Conservation (phyloP, 495 filamentous ascomycete genomes). For the Neurospora tetraspora region DNA sequence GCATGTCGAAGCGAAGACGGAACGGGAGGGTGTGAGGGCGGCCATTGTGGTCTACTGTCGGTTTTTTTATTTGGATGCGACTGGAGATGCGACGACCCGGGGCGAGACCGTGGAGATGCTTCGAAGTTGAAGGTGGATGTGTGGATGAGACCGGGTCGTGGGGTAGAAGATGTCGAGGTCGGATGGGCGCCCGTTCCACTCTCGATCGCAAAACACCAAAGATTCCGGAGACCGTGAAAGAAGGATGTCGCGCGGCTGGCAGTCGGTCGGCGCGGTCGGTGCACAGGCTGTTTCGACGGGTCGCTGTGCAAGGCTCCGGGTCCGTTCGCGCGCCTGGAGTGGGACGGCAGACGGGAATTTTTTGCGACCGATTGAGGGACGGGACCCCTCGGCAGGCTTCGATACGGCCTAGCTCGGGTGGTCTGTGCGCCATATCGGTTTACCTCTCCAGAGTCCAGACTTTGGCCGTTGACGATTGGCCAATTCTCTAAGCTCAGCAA, state of each 20-base stretch:
- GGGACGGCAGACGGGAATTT: background rate
- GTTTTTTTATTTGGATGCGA: background rate
- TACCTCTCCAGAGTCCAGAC: background rate
- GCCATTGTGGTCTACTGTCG: constrained; percentile 11
- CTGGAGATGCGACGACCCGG: background rate
- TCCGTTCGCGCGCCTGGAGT: background rate
- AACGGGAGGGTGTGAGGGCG: constrained; percentile 18
- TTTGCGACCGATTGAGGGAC: background rate
- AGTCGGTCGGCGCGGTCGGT: background rate
- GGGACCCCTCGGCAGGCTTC: background rate
- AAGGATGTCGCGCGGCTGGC: background rate
- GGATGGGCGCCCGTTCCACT: background rate
- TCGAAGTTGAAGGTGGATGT: background rate
- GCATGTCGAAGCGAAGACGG: constrained; percentile 16
- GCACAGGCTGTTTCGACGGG: background rate
- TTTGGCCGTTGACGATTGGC: background rate
- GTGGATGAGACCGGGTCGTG: background rate
- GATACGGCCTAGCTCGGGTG: background rate
- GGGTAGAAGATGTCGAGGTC: background rate
- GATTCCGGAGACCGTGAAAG: background rate
- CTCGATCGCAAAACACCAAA: background rate
- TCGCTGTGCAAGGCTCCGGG: constrained; percentile 2
- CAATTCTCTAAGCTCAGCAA: background rate
- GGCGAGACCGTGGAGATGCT: background rate
- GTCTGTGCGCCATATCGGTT: background rate